phyloP scores from a whole-genome alignment of 2,329 filamentous ascomycete species.

The Mycosphaerella sp. region DNA sequence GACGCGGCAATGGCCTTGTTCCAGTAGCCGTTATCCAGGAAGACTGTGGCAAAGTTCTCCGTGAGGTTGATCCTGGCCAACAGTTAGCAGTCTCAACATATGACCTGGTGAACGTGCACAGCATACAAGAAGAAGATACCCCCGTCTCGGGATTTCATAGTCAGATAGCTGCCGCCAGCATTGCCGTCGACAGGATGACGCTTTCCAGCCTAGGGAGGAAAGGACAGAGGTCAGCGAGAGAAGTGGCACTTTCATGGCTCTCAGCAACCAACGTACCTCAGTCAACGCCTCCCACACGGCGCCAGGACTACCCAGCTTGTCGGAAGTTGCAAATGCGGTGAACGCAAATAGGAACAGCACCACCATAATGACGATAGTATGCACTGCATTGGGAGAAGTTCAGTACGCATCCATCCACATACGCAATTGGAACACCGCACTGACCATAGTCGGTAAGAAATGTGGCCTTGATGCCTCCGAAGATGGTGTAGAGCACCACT shows the following conservation, averaged over 20 bases:
- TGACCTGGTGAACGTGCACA: background rate
- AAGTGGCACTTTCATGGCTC: background rate
- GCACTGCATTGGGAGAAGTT: background rate
- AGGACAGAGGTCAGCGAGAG: constrained; percentile 28
- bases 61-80: constrained; percentile 5
- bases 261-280: background rate
- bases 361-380: background rate
- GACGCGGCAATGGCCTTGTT: constrained; percentile 39
- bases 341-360: constrained; percentile 41
- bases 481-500: constrained; percentile 33
- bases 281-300: constrained; percentile 32
- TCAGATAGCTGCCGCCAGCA: constrained; percentile 36
- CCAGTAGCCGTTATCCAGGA: constrained; percentile 43
- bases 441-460: constrained; percentile 35
- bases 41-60: constrained; percentile 28
- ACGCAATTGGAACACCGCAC: constrained; percentile 35
- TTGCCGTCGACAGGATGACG: constrained; percentile 35
- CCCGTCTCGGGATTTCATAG: constrained; percentile 29
- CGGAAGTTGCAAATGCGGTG: constrained; percentile 35
- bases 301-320: constrained; percentile 35
- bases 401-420: constrained; percentile 29
- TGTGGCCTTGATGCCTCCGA: constrained; percentile 38
- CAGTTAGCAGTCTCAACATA: background rate
- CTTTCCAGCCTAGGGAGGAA: constrained; percentile 17
- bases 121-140: constrained; percentile 21